Evolutionary conservation across 1,284 basidiomycete genomes (phyloP), one percentile per base, ranked within the genome.

Genomic region (Athelia psychrophila): DNA sequence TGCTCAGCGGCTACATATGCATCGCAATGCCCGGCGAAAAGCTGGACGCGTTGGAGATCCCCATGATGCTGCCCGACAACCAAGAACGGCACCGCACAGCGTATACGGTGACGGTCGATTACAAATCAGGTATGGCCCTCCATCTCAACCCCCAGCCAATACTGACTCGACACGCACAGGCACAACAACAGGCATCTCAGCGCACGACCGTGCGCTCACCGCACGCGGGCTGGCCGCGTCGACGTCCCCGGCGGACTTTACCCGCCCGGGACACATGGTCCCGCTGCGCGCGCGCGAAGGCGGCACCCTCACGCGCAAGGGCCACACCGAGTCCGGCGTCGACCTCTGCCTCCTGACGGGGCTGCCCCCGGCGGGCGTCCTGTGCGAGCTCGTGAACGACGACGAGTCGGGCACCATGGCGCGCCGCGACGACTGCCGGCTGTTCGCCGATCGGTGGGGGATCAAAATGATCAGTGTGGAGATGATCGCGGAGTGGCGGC

Each of bases 91-190:
- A 97, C 70, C 84, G 86, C 51, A 99, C 96, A 0, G 97, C 97
- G 0, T 99, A 99, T 73, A 95, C 96, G n/a, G 78, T 98, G 58
- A 99, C 96, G 0, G 84, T 97, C 38, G 97, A 99, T 72, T 96
- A 96, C 70, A 88, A 84, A 62, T 78, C 91, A 60, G 92, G 92
- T 88, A 53, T 51, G 80, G 66, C 47, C 30, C 22, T 57, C 48
- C 46, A 53, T 47, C 44, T 23, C 20, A 22, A 27, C 27, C 36
- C 33, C 25, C 25, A 44, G 15, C 15, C 32, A 19, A 9, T 8
- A 24, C n/a, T 48, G 9, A 24, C 40, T 32, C 23, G 33, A 27
- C n/a, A n/a, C 44, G 33, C 5, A 25, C 61, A 93, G 92, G 88
- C 3, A 96, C 92, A 1, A 88, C 93, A 1, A 99, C 97, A 9